Evolutionary conservation across 257 asterid genomes (phyloP).

Genomic region (Mentha longifolia): DNA sequence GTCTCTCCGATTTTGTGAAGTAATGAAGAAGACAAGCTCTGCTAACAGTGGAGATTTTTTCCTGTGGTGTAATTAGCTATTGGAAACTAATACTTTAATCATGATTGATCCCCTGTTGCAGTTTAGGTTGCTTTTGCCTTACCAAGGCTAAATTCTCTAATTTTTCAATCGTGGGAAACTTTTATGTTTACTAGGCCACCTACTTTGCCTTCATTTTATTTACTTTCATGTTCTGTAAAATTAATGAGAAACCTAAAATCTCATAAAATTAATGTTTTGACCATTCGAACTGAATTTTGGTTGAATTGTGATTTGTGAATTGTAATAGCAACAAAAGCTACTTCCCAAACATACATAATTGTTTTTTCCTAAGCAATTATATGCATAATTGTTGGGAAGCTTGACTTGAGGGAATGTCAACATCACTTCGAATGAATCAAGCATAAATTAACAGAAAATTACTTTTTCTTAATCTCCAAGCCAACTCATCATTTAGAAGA

Average conservation of each 20-base stretch:
- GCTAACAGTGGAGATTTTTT: not conserved
- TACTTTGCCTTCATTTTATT: not conserved
- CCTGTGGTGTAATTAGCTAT: not conserved
- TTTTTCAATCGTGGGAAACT: not conserved
- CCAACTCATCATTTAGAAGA: not conserved
- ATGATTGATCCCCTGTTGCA: not conserved
- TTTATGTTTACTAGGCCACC: not conserved
- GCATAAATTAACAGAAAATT: not conserved
- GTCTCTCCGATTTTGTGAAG: constrained; percentile 1
- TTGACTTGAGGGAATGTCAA: not conserved
- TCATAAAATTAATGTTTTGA: not conserved
- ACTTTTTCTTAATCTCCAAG: not conserved
- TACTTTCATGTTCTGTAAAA: not conserved
- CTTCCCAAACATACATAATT: not conserved
- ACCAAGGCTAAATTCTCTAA: not conserved
- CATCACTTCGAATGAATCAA: constrained; percentile 32
- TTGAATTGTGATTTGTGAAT: not conserved
- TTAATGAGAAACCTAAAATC: not conserved
- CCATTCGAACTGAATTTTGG: not conserved
- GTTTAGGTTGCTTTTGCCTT: not conserved
- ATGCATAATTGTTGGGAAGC: no score
- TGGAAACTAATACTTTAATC: not conserved
- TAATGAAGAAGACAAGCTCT: constrained; percentile 3
- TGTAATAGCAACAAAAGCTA: not conserved
- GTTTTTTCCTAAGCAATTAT: not conserved